Evolutionary conservation across 2,329 filamentous ascomycete species (phyloP).

Genomic region (Fusarium chuoi): DNA sequence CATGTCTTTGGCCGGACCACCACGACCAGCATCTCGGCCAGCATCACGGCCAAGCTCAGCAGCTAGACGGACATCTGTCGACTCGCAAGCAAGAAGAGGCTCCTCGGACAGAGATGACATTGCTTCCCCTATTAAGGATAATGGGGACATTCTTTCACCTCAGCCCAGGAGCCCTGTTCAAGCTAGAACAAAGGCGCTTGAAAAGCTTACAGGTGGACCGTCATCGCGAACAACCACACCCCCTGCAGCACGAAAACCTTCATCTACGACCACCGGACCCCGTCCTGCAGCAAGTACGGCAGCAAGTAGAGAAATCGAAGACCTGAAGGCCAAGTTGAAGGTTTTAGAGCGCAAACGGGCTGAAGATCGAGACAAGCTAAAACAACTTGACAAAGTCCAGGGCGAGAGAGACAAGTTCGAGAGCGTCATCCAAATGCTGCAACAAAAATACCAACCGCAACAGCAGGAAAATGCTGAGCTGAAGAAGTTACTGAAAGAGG

Average conservation of each 20-base stretch:
- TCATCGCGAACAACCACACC: conserved; percentile 46
- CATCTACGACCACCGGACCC: conserved; percentile 43
- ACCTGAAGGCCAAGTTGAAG: conserved; percentile 86
- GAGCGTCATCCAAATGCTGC: conserved; percentile 87
- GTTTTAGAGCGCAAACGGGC: conserved; percentile 87
- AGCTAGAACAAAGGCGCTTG: conserved; percentile 62
- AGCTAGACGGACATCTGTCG: conserved; percentile 58
- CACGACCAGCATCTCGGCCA: conserved; percentile 48
- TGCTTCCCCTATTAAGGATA: conserved; percentile 60
- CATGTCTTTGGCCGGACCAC: conserved; percentile 52
- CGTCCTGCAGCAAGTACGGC: conserved; percentile 59
- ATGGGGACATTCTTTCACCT: conserved; percentile 61
- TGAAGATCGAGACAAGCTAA: conserved; percentile 88
- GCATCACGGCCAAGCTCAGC: conserved; percentile 51
- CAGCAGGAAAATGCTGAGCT: conserved; percentile 82
- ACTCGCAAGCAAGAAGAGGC: conserved; percentile 58
- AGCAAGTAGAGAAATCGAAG: conserved; percentile 77
- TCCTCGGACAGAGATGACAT: conserved; percentile 51
- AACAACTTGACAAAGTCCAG: conserved; percentile 79
- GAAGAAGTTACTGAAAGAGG: conserved; percentile 80
- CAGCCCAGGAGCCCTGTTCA: conserved; percentile 62
- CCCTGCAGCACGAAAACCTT: conserved; percentile 46
- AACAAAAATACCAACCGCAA: conserved; percentile 87
- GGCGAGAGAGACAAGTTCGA: conserved; percentile 83
- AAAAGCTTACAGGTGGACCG: conserved; percentile 59